phyloP scores from a whole-genome alignment of 1,284 basidiomycete species.

The Ceratobasidium papillatum region DNA sequence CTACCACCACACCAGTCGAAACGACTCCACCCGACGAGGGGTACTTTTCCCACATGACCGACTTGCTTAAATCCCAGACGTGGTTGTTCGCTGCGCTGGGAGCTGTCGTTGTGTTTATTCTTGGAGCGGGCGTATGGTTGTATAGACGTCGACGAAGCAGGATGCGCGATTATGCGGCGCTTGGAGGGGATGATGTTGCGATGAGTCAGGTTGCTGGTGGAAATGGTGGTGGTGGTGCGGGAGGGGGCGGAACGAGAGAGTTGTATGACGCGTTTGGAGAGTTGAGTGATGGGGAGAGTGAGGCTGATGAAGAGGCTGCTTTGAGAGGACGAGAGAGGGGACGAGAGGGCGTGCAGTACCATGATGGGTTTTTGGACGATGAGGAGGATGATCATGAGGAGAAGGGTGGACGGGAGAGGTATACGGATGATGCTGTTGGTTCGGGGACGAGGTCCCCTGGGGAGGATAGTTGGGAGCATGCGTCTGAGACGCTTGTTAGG shows the following conservation, averaged over 20 bases:
- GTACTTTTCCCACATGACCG: constrained; percentile 85
- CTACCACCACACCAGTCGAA: background rate
- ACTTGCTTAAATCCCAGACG: constrained; percentile 75
- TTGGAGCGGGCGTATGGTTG: constrained; percentile 71
- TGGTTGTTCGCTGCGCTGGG: constrained; percentile 87
- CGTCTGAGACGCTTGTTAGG: constrained; percentile 52
- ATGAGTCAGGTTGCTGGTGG: constrained; percentile 68
- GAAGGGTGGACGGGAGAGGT: constrained; percentile 68
- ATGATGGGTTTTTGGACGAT: constrained; percentile 49
- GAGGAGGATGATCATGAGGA: constrained; percentile 59
- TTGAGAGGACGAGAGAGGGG: constrained; percentile 28
- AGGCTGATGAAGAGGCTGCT: constrained; percentile 45
- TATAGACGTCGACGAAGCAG: constrained; percentile 67
- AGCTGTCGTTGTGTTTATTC: constrained; percentile 73
- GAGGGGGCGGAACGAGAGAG: constrained; percentile 72
- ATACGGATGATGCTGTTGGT: constrained; percentile 47
- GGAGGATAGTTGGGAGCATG: constrained; percentile 68
- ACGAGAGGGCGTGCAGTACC: constrained; percentile 42
- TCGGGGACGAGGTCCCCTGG: constrained; percentile 29
- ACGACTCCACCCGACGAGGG: constrained; percentile 76
- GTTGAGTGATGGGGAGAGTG: constrained; percentile 64
- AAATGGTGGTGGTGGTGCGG: too few species aligned
- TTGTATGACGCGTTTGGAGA: constrained; percentile 93
- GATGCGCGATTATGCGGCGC: constrained; percentile 72
- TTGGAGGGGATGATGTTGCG: constrained; percentile 72